Percentiles rank a stretch among this genome's conserved stretches.
Conservation (phyloP, 176 grass and related monocot species). For the Poa pratensis region DNA sequence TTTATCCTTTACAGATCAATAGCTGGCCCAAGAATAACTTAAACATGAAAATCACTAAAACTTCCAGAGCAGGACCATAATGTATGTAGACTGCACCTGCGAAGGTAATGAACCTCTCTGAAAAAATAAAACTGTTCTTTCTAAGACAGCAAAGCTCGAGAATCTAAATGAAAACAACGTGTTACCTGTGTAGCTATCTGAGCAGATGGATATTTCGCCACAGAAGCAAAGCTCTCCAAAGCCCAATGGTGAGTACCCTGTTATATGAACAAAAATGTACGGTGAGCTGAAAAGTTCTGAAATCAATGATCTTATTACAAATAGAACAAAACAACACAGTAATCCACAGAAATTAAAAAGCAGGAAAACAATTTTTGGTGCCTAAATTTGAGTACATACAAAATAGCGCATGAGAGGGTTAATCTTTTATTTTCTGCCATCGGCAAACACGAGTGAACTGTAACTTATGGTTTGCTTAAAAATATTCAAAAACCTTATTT, state of each 20-base stretch:
- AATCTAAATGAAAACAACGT: conserved; percentile 34
- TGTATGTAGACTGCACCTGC: not conserved
- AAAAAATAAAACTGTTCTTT: conserved; percentile 6
- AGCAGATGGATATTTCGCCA: conserved; percentile 88
- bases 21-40: conserved; percentile 22
- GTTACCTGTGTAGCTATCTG: conserved; percentile 89
- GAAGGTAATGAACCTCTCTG: not conserved
- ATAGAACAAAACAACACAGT: conserved; percentile 22
- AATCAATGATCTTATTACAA: not conserved
- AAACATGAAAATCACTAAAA: conserved; percentile 8
- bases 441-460: not conserved
- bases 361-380: not conserved
- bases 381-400: conserved; percentile 11
- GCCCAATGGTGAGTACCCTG: conserved; percentile 84
- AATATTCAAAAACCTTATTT: conserved; percentile 8
- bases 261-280: conserved; percentile 38
- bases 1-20: conserved; percentile 6
- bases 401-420: not conserved
- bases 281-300: not conserved
- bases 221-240: conserved; percentile 85
- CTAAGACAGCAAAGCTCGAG: conserved; percentile 8
- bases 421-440: conserved; percentile 20
- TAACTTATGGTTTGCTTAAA: not conserved
- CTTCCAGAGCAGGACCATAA: not conserved
- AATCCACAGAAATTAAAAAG: conserved; percentile 9